Evolutionary conservation across 2,329 filamentous ascomycete genomes (phyloP).

Genomic region (Penicillium sp.): DNA sequence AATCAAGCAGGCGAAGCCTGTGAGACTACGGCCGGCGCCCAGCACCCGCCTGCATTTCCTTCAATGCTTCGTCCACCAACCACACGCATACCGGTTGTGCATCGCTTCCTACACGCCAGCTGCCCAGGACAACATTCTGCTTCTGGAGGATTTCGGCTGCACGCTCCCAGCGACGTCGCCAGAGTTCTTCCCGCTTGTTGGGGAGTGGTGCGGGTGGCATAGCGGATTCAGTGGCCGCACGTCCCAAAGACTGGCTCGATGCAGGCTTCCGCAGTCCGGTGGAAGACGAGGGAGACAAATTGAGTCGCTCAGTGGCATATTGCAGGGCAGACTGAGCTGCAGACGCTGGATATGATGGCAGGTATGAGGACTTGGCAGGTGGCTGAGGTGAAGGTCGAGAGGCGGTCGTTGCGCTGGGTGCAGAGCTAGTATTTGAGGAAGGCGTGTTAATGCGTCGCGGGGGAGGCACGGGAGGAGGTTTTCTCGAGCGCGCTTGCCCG

Average conservation of each 20-base stretch:
- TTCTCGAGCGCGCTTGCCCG: constrained; percentile 19
- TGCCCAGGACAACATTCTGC: constrained; percentile 41
- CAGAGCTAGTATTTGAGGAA: constrained; percentile 18
- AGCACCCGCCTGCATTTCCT: constrained; percentile 16
- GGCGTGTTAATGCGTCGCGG: constrained; percentile 31
- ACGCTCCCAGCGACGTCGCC: constrained; percentile 46
- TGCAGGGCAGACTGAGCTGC: constrained; percentile 27
- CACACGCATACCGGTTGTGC: constrained; percentile 42
- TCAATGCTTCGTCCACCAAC: constrained; percentile 40
- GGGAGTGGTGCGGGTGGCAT: constrained; percentile 31
- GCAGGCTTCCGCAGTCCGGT: constrained; percentile 18
- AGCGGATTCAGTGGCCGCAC: constrained; percentile 13
- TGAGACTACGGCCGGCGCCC: constrained; percentile 2
- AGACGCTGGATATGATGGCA: constrained; percentile 26
- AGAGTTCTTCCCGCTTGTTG: constrained; percentile 48
- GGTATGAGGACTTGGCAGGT: constrained; percentile 23
- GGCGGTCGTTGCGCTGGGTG: constrained; percentile 11
- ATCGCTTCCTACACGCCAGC: constrained; percentile 46
- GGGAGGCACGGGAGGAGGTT: constrained; percentile 29
- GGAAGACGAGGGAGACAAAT: constrained; percentile 19
- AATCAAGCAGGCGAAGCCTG: background rate
- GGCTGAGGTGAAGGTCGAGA: constrained; percentile 19
- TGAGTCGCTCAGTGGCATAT: constrained; percentile 30
- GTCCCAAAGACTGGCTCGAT: constrained; percentile 22
- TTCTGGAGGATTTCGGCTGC: constrained; percentile 41